A percentile compares a stretch with the other conserved stretches of the same genome.
phyloP scores from a whole-genome alignment of 2,329 filamentous ascomycete genomes.

The Penicillium sp. region DNA sequence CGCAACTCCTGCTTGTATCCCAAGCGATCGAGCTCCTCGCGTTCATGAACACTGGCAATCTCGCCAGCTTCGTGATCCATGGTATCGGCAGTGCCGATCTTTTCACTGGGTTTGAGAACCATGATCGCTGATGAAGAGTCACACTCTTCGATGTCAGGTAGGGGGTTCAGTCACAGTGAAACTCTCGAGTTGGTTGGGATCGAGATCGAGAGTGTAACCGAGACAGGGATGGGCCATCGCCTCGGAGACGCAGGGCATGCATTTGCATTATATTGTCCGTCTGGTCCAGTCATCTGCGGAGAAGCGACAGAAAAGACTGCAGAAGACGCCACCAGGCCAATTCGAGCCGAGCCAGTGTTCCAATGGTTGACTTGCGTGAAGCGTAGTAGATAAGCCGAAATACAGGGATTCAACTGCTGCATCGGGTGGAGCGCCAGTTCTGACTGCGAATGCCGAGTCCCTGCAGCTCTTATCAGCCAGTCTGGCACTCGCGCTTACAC shows the following conservation, averaged over 20 bases:
- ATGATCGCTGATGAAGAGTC: background rate
- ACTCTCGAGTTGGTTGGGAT: background rate
- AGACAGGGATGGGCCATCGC: background rate
- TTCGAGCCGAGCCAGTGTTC: background rate
- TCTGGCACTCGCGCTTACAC: background rate
- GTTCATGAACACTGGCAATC: slow-evolving; percentile 25
- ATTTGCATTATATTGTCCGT: background rate
- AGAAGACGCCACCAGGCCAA: background rate
- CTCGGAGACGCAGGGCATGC: background rate
- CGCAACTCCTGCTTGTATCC: slow-evolving; percentile 59
- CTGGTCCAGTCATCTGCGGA: background rate
- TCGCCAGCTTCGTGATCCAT: slow-evolving; percentile 16
- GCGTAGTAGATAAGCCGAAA: background rate
- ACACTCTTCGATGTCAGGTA: background rate
- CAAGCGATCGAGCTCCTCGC: slow-evolving; percentile 41
- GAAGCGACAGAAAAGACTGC: background rate
- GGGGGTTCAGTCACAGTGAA: background rate
- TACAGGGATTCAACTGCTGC: slow-evolving; percentile 1
- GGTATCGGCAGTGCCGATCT: background rate
- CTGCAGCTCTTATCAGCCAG: background rate
- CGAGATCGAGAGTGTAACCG: background rate
- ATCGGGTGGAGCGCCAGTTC: background rate
- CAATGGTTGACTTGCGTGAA: background rate
- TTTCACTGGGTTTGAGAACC: slow-evolving; percentile 4
- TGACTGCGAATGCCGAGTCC: background rate